A percentile compares a stretch with the other conserved stretches of the same genome.
phyloP scores from a whole-genome alignment of 2,329 filamentous ascomycete genomes.

The Penicillium crustosum region DNA sequence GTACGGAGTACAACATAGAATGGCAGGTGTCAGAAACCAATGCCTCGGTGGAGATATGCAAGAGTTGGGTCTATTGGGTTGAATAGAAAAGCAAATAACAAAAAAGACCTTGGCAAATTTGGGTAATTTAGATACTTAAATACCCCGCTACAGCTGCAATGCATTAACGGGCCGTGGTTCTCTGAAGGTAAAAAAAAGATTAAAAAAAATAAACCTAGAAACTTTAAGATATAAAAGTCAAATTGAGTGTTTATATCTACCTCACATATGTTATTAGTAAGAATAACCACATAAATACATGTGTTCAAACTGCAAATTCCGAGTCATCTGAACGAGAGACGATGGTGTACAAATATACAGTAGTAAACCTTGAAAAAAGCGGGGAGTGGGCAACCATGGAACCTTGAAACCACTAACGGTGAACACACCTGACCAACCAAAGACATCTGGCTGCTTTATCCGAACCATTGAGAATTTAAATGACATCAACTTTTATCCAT shows the following conservation, averaged over 20 bases:
- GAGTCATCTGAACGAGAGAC: no score
- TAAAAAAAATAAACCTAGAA: neutral
- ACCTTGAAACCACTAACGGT: neutral
- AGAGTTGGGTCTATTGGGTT: neutral
- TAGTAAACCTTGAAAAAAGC: neutral
- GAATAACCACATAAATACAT: neutral
- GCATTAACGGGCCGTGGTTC: neutral
- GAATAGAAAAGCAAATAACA: neutral
- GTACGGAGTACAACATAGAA: neutral
- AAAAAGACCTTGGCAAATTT: neutral
- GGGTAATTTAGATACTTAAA: neutral
- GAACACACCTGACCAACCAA: neutral
- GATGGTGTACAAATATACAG: no score
- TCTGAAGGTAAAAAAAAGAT: neutral
- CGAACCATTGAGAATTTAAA: neutral
- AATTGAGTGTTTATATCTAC: neutral
- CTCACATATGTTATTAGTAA: no score
- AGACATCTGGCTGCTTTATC: slow-evolving; percentile 2
- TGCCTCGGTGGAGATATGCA: neutral
- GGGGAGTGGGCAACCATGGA: neutral
- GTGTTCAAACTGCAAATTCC: neutral
- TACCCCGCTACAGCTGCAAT: slow-evolving; percentile 3
- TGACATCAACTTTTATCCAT: neutral
- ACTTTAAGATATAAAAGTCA: neutral
- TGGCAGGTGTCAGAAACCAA: neutral